These are phyloP conservation scores for Haplosporangium sp. DNA, from an alignment of 371 early-diverging fungal genomes.

Conservation along the genomic window DNA sequence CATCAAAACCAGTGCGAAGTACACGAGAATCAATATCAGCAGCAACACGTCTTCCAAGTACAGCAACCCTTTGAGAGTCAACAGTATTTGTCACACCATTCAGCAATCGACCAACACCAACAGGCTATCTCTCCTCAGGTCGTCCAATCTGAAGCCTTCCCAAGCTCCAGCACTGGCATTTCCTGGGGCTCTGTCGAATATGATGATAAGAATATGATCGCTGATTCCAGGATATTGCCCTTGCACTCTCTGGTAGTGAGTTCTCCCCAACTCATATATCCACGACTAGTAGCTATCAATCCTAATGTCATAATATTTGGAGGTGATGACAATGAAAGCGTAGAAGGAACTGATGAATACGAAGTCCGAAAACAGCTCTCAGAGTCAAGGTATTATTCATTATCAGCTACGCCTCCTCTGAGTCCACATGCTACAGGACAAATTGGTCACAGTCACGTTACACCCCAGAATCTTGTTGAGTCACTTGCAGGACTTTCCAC, in stretches of 20 bases:
- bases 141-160: neutral
- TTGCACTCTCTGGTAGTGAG: constrained; percentile 5
- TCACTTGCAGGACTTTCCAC: constrained; percentile 6
- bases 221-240: neutral
- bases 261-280: constrained; percentile 2
- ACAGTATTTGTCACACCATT: neutral
- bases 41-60: neutral
- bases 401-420: constrained; percentile 19
- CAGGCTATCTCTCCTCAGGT: neutral
- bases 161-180: neutral
- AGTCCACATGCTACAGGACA: constrained; percentile 14
- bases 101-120: neutral
- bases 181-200: constrained; percentile 5
- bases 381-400: neutral
- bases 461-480: constrained; percentile 6
- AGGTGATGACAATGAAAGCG: constrained; percentile 14
- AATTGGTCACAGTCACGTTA: neutral
- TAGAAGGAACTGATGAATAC: constrained; percentile 17
- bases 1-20: neutral
- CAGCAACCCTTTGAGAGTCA: neutral
- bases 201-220: constrained; percentile 3
- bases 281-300: neutral
- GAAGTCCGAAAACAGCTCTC: constrained; percentile 20
- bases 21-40: neutral
- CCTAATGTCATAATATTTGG: neutral